Conservation (phyloP, 2,329 filamentous ascomycete species). For the Aureobasidium leucospermi region DNA sequence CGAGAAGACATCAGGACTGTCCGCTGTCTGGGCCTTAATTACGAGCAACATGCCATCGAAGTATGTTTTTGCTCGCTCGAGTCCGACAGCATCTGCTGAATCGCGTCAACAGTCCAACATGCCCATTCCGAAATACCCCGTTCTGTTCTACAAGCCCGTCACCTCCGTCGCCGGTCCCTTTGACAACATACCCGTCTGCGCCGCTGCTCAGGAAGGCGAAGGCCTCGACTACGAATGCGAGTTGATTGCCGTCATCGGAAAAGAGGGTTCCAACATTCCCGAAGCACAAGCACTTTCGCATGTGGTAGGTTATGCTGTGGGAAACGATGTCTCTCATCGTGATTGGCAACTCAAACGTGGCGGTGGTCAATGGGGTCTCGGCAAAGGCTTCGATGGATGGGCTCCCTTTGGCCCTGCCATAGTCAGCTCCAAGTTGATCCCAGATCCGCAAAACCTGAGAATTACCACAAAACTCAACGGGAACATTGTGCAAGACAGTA, state of each 20-base stretch:
- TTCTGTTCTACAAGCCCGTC: conserved; percentile 64
- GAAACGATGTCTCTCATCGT: conserved; percentile 74
- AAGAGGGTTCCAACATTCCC: conserved; percentile 56
- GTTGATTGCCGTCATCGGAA: conserved; percentile 65
- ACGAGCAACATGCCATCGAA: conserved; percentile 52
- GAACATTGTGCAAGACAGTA: conserved; percentile 48
- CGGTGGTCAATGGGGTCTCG: conserved; percentile 40
- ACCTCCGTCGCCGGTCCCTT: conserved; percentile 57
- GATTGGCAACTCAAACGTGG: conserved; percentile 45
- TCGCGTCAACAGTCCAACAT: conserved; percentile 41
- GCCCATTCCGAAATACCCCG: conserved; percentile 59
- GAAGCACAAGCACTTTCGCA: conserved; percentile 60
- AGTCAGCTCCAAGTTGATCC: conserved; percentile 49
- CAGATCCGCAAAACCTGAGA: conserved; percentile 49
- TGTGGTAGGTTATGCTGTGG: conserved; percentile 66
- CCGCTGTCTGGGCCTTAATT: conserved; percentile 64
- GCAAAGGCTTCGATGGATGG: conserved; percentile 71
- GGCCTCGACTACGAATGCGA: conserved; percentile 72
- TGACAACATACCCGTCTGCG: conserved; percentile 58
- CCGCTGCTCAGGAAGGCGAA: conserved; percentile 52
- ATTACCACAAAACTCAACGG: conserved; percentile 57
- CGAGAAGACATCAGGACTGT: conserved; percentile 58
- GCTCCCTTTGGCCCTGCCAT: conserved; percentile 67
- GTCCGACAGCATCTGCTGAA: not conserved
- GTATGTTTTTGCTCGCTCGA: not conserved